Evolutionary conservation across 2,329 filamentous ascomycete species (phyloP).

Genomic region (Fusarium marasasianum): DNA sequence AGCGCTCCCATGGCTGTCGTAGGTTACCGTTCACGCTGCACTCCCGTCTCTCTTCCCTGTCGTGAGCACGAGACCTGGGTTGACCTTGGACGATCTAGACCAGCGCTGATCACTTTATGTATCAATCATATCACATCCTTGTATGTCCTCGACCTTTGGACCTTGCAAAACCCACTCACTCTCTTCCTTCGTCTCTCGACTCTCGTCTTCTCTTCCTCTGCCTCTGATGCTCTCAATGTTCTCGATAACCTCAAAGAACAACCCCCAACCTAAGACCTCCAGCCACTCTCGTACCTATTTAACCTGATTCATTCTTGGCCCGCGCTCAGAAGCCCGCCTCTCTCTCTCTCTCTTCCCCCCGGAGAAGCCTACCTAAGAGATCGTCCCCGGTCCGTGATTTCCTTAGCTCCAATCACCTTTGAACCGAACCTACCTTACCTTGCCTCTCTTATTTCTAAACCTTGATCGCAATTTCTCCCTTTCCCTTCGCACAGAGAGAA

Average conservation of each 20-base stretch:
- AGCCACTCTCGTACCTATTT: background rate
- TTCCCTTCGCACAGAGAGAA: background rate
- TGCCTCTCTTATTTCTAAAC: conserved; percentile 11
- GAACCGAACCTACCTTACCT: conserved; percentile 3
- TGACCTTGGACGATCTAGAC: conserved; percentile 24
- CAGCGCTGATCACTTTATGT: conserved; percentile 20
- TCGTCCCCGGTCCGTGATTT: conserved; percentile 25
- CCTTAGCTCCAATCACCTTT: conserved; percentile 16
- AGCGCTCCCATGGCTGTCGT: background rate
- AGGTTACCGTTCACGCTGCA: background rate
- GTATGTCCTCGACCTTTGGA: background rate
- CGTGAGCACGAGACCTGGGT: conserved; percentile 24
- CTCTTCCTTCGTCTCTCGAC: background rate
- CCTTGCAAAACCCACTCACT: background rate
- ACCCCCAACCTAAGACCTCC: background rate
- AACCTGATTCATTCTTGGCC: background rate
- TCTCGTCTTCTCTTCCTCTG: background rate
- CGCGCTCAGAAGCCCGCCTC: background rate
- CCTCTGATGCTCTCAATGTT: background rate
- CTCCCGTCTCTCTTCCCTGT: background rate
- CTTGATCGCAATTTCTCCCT: conserved; percentile 29
- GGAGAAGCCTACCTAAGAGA: conserved; percentile 4
- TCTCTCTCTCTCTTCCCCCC: background rate
- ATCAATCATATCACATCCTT: conserved; percentile 17
- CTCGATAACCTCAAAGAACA: background rate